Evolutionary conservation across 495 filamentous ascomycete genomes (phyloP), one percentile per base, ranked within the genome.

Genomic region (Hypoxylon intermedium): DNA sequence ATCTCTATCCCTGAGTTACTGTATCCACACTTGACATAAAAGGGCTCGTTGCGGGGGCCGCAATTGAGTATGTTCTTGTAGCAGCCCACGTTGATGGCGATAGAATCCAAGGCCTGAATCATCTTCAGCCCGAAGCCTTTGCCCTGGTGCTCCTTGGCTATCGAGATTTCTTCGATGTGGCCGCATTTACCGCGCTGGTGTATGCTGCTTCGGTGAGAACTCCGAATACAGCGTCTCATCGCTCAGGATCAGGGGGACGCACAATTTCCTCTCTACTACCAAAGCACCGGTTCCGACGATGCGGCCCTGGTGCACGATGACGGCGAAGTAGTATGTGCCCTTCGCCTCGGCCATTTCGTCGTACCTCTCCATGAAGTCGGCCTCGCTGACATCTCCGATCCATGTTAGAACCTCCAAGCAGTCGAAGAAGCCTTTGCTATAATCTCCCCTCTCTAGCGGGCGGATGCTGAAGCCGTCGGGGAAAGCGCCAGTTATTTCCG

Each of bases 1-100:
- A 98, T 98, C 75, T 98, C 91, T 46, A 97, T 75, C 5, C 94
- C 94, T 16, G 92, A 94, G 38, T 92, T 79, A 74, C 89, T 89
- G 33, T 65, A 95, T 9, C 91, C 92, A 61, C 92, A 96, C 79
- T 95, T 95, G 41, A 89, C 82, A 67, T 96, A 96, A 75, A 96
- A 96, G 2, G 88, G 89, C 71, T 92, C 89, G 60, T 96, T 96
- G 49, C 83, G 65, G 46, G 71, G 65, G 23, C 68, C 71, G 31
- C 73, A 77, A 26, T 76, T 74, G 28, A 74, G 61, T 51, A 80
- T 72, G 65, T 83, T 86, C 82, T 93, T 93, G 71, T 92, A 92
- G 73, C 89, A 92, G 3, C 90, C 90, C 40, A 90, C 83, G 59
- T 87, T 78, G 57, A 85, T 75, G 12, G 89, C 88, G 24, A 94